phyloP scores from a whole-genome alignment of 2,329 filamentous ascomycete species.

The Amauroascus verrucosus region DNA sequence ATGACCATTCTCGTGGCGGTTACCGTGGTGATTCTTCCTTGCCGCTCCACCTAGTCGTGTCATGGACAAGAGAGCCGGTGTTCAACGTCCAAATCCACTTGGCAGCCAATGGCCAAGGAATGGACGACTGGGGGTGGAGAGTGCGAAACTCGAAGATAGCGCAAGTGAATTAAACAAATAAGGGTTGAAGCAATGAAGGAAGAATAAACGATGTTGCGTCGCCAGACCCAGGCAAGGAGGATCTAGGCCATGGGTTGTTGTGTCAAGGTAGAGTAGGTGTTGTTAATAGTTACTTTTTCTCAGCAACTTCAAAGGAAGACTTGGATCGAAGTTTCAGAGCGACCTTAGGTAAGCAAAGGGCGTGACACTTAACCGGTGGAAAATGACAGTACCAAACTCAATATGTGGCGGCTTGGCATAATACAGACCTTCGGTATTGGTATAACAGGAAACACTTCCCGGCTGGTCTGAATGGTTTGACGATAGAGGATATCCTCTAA shows the following conservation, averaged over 20 bases:
- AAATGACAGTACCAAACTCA: not conserved
- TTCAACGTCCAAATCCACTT: conserved; percentile 39
- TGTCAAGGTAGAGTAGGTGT: conserved; percentile 11
- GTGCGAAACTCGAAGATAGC: conserved; percentile 7
- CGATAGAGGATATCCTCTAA: too few species aligned
- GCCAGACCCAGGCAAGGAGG: conserved; percentile 8
- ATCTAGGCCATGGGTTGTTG: conserved; percentile 14
- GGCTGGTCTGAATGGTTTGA: too few species aligned
- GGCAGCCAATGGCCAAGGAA: conserved; percentile 41
- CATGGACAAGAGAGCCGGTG: conserved; percentile 38
- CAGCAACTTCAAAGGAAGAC: conserved; percentile 1
- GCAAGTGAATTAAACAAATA: conserved; percentile 1
- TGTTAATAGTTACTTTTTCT: conserved; percentile 6
- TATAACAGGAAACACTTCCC: not conserved
- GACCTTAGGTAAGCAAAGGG: conserved; percentile 4
- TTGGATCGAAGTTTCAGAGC: conserved; percentile 7
- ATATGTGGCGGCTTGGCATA: not conserved
- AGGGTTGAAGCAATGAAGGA: conserved; percentile 9
- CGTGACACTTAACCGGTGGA: not conserved
- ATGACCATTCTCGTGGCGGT: conserved; percentile 77
- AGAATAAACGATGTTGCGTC: conserved; percentile 16
- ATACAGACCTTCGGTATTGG: not conserved
- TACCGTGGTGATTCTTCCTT: conserved; percentile 56
- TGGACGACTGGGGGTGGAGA: conserved; percentile 30
- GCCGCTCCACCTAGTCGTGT: conserved; percentile 40